Conservation (phyloP, 805 yeast species). For the Wickerhamomyces silvicola region DNA sequence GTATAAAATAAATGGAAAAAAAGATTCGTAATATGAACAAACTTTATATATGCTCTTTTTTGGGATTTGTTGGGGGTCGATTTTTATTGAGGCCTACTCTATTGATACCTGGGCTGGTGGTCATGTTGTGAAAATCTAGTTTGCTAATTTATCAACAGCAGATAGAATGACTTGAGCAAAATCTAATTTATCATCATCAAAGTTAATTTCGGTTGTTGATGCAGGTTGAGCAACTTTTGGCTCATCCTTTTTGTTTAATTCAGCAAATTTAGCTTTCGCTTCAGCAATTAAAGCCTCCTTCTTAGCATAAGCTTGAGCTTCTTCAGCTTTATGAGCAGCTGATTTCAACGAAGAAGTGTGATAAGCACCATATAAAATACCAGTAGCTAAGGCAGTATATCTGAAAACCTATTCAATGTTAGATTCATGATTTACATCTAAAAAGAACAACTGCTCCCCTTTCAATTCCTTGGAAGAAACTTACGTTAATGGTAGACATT, state of each 20-base stretch:
- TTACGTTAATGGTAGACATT: conserved; percentile 47
- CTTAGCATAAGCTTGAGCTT: conserved; percentile 50
- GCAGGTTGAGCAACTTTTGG: conserved; percentile 33
- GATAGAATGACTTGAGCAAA: conserved; percentile 63
- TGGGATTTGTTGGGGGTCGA: too few species aligned
- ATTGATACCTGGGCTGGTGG: too few species aligned
- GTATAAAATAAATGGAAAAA: too few species aligned
- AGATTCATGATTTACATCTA: too few species aligned
- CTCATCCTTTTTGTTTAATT: conserved; percentile 42
- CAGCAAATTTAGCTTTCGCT: conserved; percentile 87
- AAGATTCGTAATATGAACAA: too few species aligned
- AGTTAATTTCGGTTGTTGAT: conserved; percentile 49
- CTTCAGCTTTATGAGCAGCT: conserved; percentile 52
- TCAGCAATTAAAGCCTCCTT: conserved; percentile 73
- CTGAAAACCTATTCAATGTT: conserved; percentile 59
- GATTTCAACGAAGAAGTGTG: conserved; percentile 69
- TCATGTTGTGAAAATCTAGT: conserved; percentile 4
- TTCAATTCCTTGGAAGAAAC: too few species aligned
- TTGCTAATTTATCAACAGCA: conserved; percentile 50
- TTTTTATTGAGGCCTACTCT: too few species aligned
- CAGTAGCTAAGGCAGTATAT: conserved; percentile 87
- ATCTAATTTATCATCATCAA: conserved; percentile 90
- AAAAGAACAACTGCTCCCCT: too few species aligned
- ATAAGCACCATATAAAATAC: conserved; percentile 81
- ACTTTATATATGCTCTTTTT: too few species aligned